phyloP scores from a whole-genome alignment of 148 eudicot genomes.

The Amaranthus cruentus region DNA sequence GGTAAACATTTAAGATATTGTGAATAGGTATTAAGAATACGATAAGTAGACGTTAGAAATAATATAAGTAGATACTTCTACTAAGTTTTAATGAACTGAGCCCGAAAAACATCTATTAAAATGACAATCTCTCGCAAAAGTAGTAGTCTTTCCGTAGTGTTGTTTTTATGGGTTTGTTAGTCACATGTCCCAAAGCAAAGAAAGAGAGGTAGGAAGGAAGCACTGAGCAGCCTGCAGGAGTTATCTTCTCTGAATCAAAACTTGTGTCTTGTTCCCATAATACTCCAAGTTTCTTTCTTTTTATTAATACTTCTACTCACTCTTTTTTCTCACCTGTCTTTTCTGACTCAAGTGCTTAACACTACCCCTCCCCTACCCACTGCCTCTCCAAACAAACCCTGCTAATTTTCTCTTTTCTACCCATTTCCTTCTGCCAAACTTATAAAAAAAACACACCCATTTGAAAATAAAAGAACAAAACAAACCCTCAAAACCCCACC shows the following conservation, averaged over 20 bases:
- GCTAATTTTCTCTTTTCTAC: slow-evolving; percentile 11
- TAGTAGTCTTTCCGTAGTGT: not conserved
- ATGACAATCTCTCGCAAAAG: not conserved
- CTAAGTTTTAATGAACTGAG: too few species aligned
- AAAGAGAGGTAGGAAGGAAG: not conserved
- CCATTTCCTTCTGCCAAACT: slow-evolving; percentile 20
- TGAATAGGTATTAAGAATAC: too few species aligned
- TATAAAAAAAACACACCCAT: slow-evolving; percentile 15
- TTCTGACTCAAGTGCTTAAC: slow-evolving; percentile 15
- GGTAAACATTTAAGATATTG: too few species aligned
- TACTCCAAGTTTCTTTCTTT: not conserved
- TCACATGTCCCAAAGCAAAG: slow-evolving; percentile 9
- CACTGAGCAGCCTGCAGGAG: slow-evolving; percentile 17
- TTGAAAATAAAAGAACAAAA: not conserved
- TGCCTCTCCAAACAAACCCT: slow-evolving; percentile 5
- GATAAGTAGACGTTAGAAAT: too few species aligned
- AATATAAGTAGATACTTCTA: too few species aligned
- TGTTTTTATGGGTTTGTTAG: not conserved
- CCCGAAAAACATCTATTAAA: too few species aligned
- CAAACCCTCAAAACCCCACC: slow-evolving; percentile 17
- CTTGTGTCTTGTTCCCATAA: not conserved
- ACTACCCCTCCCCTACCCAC: not conserved
- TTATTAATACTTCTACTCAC: not conserved
- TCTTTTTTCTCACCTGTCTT: slow-evolving; percentile 16
- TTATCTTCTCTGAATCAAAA: slow-evolving; percentile 16